phyloP scores from a whole-genome alignment of 139 green algal species.

The Eudorina sp. region DNA sequence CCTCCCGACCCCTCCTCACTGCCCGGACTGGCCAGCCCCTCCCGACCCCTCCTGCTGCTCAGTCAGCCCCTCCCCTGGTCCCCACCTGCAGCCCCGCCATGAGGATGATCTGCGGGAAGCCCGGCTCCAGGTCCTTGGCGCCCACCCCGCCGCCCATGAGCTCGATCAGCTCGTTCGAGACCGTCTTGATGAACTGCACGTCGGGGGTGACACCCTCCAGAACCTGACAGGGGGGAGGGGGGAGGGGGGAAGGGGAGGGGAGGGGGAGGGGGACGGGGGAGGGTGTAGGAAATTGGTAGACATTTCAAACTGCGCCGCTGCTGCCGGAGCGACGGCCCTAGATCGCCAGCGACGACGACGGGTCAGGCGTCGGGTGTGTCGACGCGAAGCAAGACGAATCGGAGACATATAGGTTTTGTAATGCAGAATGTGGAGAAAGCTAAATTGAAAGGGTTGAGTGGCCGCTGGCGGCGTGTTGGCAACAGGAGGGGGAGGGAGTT shows the following conservation, averaged over 20 bases:
- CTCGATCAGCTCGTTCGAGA: slow-evolving; percentile 92
- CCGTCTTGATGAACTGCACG: slow-evolving; percentile 95
- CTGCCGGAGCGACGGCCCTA: no score
- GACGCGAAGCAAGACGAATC: no score
- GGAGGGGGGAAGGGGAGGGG: not conserved
- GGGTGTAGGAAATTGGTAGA: no score
- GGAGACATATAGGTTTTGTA: no score
- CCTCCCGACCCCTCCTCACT: not conserved
- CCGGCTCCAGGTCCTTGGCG: slow-evolving; percentile 77
- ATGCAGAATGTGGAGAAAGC: no score
- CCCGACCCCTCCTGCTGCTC: not conserved
- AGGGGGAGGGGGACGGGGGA: not conserved
- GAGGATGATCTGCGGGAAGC: slow-evolving; percentile 81
- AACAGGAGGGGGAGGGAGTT: no score
- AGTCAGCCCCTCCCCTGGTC: not conserved
- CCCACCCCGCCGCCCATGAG: slow-evolving; percentile 90
- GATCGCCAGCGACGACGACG: no score
- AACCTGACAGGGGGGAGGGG: slow-evolving; percentile 60
- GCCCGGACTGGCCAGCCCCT: not conserved
- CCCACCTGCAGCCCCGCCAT: slow-evolving; percentile 86
- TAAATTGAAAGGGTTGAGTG: no score
- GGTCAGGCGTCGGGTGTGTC: no score
- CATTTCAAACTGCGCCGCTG: no score
- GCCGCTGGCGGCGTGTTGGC: no score
- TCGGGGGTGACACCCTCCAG: slow-evolving; percentile 90